phyloP scores from a whole-genome alignment of 768 basidiomycete species.

The Rhodocollybia butyracea region DNA sequence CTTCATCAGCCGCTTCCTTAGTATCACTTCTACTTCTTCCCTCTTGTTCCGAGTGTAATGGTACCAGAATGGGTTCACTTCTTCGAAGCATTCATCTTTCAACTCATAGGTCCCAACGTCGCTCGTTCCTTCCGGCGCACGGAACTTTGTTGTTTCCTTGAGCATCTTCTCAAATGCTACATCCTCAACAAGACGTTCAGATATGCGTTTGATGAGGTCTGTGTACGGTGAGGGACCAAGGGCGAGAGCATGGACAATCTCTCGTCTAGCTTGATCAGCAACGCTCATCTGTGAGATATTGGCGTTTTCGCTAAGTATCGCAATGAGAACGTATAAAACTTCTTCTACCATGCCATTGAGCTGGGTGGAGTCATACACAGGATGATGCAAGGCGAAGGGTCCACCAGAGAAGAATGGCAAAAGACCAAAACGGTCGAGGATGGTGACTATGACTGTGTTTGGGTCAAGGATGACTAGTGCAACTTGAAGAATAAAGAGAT shows the following conservation, averaged over 20 bases:
- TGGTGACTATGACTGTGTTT: slow-evolving; percentile 73
- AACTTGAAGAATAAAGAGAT: slow-evolving; percentile 85
- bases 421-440: slow-evolving; percentile 89
- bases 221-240: slow-evolving; percentile 87
- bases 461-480: slow-evolving; percentile 79
- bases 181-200: slow-evolving; percentile 86
- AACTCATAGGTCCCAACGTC: slow-evolving; percentile 90
- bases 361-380: slow-evolving; percentile 66
- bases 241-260: slow-evolving; percentile 88
- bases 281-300: slow-evolving; percentile 69
- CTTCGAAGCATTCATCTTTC: slow-evolving; percentile 75
- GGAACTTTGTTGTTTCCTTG: slow-evolving; percentile 76
- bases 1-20: slow-evolving; percentile 67
- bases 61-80: slow-evolving; percentile 94
- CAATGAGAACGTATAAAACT: slow-evolving; percentile 82
- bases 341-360: slow-evolving; percentile 89
- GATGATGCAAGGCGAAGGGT: slow-evolving; percentile 36
- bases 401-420: slow-evolving; percentile 73
- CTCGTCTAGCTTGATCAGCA: slow-evolving; percentile 64
- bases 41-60: slow-evolving; percentile 94
- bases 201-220: slow-evolving; percentile 86
- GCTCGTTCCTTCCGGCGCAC: slow-evolving; percentile 69
- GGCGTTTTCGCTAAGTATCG: slow-evolving; percentile 78
- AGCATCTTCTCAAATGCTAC: slow-evolving; percentile 78
- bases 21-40: slow-evolving; percentile 81